Base-by-base conservation (phyloP, 345 rosid genomes). In the Microthlaspi erraticum region DNA sequence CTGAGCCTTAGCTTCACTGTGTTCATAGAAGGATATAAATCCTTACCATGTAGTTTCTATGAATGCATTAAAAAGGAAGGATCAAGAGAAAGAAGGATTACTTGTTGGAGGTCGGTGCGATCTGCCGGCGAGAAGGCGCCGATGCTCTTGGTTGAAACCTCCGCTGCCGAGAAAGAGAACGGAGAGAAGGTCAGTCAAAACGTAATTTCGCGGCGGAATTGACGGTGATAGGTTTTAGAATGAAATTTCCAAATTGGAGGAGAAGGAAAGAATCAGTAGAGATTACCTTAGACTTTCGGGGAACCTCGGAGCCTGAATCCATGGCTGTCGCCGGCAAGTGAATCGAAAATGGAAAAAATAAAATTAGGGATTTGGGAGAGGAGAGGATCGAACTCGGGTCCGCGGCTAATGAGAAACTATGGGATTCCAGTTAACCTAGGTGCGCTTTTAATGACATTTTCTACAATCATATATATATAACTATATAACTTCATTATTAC, bases 261-360 rank as follows among this genome's bases (percentile, higher is more conserved):
- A 38, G 43, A 57, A 41, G 71, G 71, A 38, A 3, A 36, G 8
- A 39, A 41, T 41, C 12, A 32, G 48, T 36, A 1, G 14, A 38
- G 19, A 5, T 42, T 68, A 75, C 78, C 78, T 75, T 68, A 12
- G 78, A 44, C 1, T 8, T 61, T 14, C 37, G 43, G 18, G 60
- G 38, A 54, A 1, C n/a, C 9, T 68, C 4, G 10, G 74, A 64
- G 54, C 48, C 33, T 29, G 79, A 54, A 61, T 69, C 70, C 79
- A 75, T 75, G 70, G 79, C 65, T 13, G 66, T 69, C 48, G 60
- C 78, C 60, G 79, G 75, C 10, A 8, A 75, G 32, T 10, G 10
- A 58, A 11, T 49, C 33, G 56, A 4, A 46, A 31, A 19, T 8
- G 26, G 5, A 0, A 10, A 20, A 17, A 50, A 51, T 32, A 31